Percentiles rank a stretch among this genome's conserved stretches.
Conservation (phyloP, 805 yeast genomes). For the Brettanomyces sp. region DNA sequence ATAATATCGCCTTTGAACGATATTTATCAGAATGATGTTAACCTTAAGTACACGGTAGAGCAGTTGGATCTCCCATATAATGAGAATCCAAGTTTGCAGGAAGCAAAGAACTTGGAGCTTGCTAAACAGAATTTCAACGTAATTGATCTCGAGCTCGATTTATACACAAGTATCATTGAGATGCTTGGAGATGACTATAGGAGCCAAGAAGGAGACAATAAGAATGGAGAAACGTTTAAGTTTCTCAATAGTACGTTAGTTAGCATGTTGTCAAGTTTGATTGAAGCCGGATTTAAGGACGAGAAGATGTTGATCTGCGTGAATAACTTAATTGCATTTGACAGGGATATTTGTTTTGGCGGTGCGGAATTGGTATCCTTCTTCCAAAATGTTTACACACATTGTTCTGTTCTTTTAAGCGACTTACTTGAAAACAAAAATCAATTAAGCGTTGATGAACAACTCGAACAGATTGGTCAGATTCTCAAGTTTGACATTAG, state of each 20-base stretch:
- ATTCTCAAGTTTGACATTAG: background rate
- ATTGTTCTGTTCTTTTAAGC: background rate
- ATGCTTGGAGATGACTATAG: slow-evolving; percentile 20
- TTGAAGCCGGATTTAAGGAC: slow-evolving; percentile 35
- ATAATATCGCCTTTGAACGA: slow-evolving; percentile 6
- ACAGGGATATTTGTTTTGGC: slow-evolving; percentile 19
- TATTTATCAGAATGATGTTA: slow-evolving; percentile 26
- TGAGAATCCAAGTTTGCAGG: slow-evolving; percentile 6
- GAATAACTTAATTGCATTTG: slow-evolving; percentile 50
- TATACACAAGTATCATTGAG: slow-evolving; percentile 70
- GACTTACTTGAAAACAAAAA: background rate
- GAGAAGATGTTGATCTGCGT: slow-evolving; percentile 54
- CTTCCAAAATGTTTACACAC: slow-evolving; percentile 1
- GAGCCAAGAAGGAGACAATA: background rate
- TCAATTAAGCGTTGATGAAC: background rate
- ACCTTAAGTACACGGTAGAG: slow-evolving; percentile 7
- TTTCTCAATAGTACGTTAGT: slow-evolving; percentile 17
- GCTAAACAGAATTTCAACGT: slow-evolving; percentile 51
- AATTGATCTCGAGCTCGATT: slow-evolving; percentile 63
- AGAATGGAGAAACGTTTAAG: slow-evolving; percentile 2
- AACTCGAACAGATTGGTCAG: slow-evolving; percentile 1
- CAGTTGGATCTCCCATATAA: slow-evolving; percentile 7
- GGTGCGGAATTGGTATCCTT: slow-evolving; percentile 8
- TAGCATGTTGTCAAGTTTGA: slow-evolving; percentile 30
- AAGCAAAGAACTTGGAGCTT: slow-evolving; percentile 26